Percentiles rank a stretch among this genome's conserved stretches.
phyloP scores from a whole-genome alignment of 2,329 filamentous ascomycete genomes.

The Colletotrichum sp. region DNA sequence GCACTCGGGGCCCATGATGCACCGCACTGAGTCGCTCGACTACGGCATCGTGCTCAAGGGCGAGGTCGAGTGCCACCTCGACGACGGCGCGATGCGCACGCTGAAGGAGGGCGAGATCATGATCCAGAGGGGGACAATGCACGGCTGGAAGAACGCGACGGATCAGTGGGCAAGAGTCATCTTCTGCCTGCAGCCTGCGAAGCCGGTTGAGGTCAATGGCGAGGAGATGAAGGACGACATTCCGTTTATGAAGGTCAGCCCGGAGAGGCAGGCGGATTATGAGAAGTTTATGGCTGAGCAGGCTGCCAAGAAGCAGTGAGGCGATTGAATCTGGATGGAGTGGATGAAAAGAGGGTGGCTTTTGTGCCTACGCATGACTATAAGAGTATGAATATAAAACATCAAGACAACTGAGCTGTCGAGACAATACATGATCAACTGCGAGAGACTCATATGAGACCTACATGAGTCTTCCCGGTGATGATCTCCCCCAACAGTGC shows the following conservation, averaged over 20 bases:
- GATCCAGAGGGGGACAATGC: constrained; percentile 50
- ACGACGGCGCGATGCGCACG: constrained; percentile 42
- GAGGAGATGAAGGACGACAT: constrained; percentile 17
- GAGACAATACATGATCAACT: fast-evolving
- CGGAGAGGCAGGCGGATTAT: constrained; percentile 16
- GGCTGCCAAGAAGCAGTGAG: background rate
- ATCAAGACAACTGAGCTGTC: background rate
- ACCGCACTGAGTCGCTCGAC: constrained; percentile 51
- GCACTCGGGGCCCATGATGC: constrained; percentile 34
- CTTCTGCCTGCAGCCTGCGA: constrained; percentile 38
- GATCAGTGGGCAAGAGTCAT: constrained; percentile 18
- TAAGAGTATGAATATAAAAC: background rate
- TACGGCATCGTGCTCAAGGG: constrained; percentile 53
- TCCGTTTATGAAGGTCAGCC: constrained; percentile 10
- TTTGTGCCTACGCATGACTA: background rate
- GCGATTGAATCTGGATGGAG: background rate
- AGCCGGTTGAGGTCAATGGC: constrained; percentile 30
- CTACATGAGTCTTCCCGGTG: background rate
- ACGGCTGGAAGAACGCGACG: constrained; percentile 31
- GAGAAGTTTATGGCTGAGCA: constrained; percentile 12
- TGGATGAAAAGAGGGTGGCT: background rate
- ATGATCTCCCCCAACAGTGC: background rate
- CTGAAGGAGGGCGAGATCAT: constrained; percentile 48
- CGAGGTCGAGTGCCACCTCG: constrained; percentile 47
- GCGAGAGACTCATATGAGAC: background rate